Percentiles rank a stretch among this genome's conserved stretches.
Conservation (phyloP, 257 asterid genomes). For the Misopates orontium region DNA sequence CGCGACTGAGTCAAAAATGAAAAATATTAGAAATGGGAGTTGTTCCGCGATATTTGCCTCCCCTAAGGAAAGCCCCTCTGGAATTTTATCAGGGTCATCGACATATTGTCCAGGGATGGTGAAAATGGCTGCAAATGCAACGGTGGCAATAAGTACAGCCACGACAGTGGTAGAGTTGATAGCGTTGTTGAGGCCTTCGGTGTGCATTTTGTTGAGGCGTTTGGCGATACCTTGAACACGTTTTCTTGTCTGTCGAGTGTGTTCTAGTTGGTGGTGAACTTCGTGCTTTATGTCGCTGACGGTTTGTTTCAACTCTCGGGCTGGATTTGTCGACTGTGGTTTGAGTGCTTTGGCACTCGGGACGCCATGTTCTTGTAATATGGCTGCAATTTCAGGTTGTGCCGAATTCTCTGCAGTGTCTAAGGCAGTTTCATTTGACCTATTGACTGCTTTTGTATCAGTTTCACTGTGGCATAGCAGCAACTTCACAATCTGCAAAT, state of each 20-base stretch:
- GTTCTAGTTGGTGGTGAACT: slow-evolving; percentile 56
- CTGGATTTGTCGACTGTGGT: slow-evolving; percentile 34
- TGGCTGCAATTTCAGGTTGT: slow-evolving; percentile 29
- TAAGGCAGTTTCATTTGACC: slow-evolving; percentile 45
- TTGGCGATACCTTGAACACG: slow-evolving; percentile 58
- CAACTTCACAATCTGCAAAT: slow-evolving; percentile 38
- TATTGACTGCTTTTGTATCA: slow-evolving; percentile 34
- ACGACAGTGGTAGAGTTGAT: slow-evolving; percentile 60
- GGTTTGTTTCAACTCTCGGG: slow-evolving; percentile 44
- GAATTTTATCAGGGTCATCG: slow-evolving; percentile 38
- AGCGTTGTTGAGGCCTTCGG: slow-evolving; percentile 56
- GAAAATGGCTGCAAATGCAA: slow-evolving; percentile 60
- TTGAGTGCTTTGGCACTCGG: slow-evolving; percentile 38
- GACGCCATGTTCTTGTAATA: slow-evolving; percentile 42
- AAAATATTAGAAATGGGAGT: slow-evolving; percentile 45
- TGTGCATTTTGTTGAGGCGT: slow-evolving; percentile 56
- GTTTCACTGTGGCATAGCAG: slow-evolving; percentile 29
- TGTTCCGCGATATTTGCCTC: slow-evolving; percentile 47
- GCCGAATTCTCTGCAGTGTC: slow-evolving; percentile 46
- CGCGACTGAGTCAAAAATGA: slow-evolving; percentile 50
- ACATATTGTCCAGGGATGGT: slow-evolving; percentile 52
- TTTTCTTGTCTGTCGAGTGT: slow-evolving; percentile 50
- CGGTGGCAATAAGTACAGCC: slow-evolving; percentile 55
- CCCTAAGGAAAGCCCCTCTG: slow-evolving; percentile 42
- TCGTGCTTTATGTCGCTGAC: slow-evolving; percentile 64